Percentiles rank a stretch among this genome's conserved stretches.
Evolutionary conservation across 2,329 filamentous ascomycete species (phyloP).

Genomic region (Dactylellina parvicollis): DNA sequence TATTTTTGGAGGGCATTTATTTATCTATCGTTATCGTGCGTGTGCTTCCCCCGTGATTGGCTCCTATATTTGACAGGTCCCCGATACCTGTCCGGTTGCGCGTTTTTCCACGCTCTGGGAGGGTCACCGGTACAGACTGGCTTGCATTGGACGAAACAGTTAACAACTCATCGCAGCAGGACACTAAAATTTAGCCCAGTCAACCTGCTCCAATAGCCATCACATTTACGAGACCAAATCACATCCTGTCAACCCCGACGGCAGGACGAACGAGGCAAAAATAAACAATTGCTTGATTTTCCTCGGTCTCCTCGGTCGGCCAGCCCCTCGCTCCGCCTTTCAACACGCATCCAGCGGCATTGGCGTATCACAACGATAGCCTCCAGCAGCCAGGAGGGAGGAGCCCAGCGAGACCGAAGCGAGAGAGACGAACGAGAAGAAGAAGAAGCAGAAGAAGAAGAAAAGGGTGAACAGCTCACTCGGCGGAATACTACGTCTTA

Average conservation of each 20-base stretch:
- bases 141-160: constrained; percentile 54
- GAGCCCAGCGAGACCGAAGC: background rate
- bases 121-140: constrained; percentile 34
- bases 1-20: background rate
- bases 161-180: constrained; percentile 53
- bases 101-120: constrained; percentile 34
- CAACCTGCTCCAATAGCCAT: constrained; percentile 33
- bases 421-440: background rate
- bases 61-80: constrained; percentile 43
- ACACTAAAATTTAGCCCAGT: constrained; percentile 27
- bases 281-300: background rate
- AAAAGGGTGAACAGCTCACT: constrained; percentile 12
- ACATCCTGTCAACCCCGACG: constrained; percentile 2
- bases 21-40: constrained; percentile 44
- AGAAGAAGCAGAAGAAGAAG: background rate
- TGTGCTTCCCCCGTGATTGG: constrained; percentile 25
- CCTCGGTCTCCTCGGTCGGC: background rate
- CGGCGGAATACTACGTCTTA: background rate
- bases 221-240: constrained; percentile 2
- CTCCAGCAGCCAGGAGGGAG: constrained; percentile 1
- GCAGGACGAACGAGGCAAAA: background rate
- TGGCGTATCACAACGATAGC: constrained; percentile 13
- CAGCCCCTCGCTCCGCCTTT: constrained; percentile 34
- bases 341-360: constrained; percentile 2
- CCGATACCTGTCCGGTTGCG: constrained; percentile 40